Conservation (phyloP, 495 filamentous ascomycete genomes). For the Friedmanniomyces endolithicus region DNA sequence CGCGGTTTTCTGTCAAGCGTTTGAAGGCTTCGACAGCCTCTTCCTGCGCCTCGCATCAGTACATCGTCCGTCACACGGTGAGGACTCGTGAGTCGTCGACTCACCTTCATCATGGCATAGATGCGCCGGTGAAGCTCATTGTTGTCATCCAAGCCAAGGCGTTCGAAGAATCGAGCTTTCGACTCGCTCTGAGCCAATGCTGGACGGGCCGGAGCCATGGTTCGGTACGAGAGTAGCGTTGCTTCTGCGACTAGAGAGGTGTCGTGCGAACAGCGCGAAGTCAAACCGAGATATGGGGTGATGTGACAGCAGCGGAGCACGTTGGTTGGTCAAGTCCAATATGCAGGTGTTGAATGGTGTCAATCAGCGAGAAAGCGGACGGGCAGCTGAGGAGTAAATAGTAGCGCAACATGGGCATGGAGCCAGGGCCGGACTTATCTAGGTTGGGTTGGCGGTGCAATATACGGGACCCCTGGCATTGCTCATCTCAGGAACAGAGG, state of each 20-base stretch:
- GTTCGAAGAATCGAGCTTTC: slow-evolving; percentile 23
- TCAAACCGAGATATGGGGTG: no score
- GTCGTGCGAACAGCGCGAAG: no score
- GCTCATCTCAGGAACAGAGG: neutral
- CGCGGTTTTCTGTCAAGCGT: slow-evolving; percentile 20
- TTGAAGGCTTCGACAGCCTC: slow-evolving; percentile 25
- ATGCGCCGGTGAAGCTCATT: slow-evolving; percentile 17
- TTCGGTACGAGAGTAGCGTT: no score
- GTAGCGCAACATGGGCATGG: neutral
- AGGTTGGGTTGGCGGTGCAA: neutral
- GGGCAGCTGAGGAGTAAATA: neutral
- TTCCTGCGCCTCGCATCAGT: slow-evolving; percentile 16
- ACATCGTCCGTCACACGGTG: neutral
- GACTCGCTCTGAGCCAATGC: slow-evolving; percentile 23
- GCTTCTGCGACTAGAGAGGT: no score
- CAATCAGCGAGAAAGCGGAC: neutral
- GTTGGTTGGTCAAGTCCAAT: no score
- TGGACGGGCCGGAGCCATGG: neutral
- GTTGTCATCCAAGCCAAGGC: slow-evolving; percentile 22
- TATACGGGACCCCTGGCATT: neutral
- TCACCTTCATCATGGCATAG: slow-evolving; percentile 27
- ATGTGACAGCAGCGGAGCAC: no score
- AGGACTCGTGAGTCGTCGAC: neutral
- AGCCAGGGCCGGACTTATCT: neutral
- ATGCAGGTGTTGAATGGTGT: no score